Evolutionary conservation across 306 rosid species (phyloP).

Genomic region (Pachyrhizus erosus): DNA sequence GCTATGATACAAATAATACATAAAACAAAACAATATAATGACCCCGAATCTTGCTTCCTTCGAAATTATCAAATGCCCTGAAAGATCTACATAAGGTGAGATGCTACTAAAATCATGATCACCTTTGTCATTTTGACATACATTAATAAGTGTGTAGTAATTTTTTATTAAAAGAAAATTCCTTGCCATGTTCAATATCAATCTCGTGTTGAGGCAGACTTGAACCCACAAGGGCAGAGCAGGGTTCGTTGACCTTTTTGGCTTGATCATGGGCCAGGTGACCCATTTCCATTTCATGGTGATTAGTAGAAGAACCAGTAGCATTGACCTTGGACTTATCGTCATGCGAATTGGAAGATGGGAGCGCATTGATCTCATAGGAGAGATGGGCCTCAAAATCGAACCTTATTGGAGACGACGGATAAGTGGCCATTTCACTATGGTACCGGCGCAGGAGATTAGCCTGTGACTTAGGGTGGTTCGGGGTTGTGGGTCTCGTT

Average conservation of each 20-base stretch:
- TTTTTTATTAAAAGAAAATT: neutral
- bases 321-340: neutral
- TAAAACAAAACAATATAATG: neutral
- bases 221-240: neutral
- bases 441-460: slow-evolving; percentile 51
- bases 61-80: too few relatives aligned
- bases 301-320: neutral
- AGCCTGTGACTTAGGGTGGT: slow-evolving; percentile 52
- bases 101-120: neutral
- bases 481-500: slow-evolving; percentile 55
- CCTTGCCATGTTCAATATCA: neutral
- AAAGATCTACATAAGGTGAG: neutral
- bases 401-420: slow-evolving; percentile 45
- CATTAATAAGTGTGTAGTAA: too few relatives aligned
- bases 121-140: neutral
- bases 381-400: slow-evolving; percentile 23
- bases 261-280: neutral
- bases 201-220: neutral
- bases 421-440: slow-evolving; percentile 50
- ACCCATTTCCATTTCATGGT: neutral
- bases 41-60: neutral
- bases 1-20: neutral
- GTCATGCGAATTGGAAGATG: neutral
- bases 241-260: neutral
- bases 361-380: neutral